These are phyloP conservation scores for Neurospora sublineolata DNA, from an alignment of 495 filamentous ascomycete genomes.

Conservation along the genomic window DNA sequence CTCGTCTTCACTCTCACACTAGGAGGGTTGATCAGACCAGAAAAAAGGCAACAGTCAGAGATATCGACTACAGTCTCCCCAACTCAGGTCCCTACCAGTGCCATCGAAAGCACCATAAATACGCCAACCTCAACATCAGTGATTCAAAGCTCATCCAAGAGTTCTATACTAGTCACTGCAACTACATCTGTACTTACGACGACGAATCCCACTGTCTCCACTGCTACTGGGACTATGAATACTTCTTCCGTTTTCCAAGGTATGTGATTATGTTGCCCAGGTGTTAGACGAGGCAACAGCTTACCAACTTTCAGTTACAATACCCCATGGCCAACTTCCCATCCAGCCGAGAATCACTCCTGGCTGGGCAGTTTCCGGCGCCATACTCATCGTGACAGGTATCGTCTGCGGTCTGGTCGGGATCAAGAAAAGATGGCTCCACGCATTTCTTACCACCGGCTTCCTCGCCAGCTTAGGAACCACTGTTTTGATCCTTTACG, in stretches of 20 bases:
- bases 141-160: background rate
- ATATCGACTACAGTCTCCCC: slow-evolving; percentile 4
- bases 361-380: slow-evolving; percentile 65
- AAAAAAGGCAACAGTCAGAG: slow-evolving; percentile 7
- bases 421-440: slow-evolving; percentile 72
- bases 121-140: background rate
- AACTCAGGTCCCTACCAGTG: background rate
- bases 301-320: slow-evolving; percentile 17
- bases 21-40: slow-evolving; percentile 8
- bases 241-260: background rate
- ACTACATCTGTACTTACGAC: background rate
- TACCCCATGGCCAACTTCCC: slow-evolving; percentile 46
- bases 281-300: background rate
- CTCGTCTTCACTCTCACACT: slow-evolving; percentile 12
- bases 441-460: slow-evolving; percentile 70
- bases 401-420: slow-evolving; percentile 62
- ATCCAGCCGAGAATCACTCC: slow-evolving; percentile 67
- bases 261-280: background rate
- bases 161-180: background rate
- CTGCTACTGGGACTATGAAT: background rate
- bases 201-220: background rate
- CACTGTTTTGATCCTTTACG: slow-evolving; percentile 77
- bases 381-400: slow-evolving; percentile 62
- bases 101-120: background rate
- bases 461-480: slow-evolving; percentile 64